Conservation (phyloP, 495 filamentous ascomycete genomes). For the Penicillium cinerascens region DNA sequence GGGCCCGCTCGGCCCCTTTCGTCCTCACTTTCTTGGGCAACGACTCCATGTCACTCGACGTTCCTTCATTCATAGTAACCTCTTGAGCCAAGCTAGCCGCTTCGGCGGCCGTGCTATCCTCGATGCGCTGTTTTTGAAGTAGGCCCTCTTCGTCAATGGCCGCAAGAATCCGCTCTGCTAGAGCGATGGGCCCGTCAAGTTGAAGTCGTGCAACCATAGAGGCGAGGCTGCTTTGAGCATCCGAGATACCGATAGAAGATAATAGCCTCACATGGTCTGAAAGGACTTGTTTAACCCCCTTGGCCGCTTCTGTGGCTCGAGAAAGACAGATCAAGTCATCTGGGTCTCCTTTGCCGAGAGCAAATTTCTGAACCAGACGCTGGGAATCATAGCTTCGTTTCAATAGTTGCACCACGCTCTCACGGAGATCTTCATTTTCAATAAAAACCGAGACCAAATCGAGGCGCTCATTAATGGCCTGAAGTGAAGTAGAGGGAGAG, state of each 20-base stretch:
- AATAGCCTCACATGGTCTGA: conserved; percentile 10
- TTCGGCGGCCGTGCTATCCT: conserved; percentile 65
- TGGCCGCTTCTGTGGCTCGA: conserved; percentile 74
- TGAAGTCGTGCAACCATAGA: conserved; percentile 58
- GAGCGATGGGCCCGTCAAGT: conserved; percentile 61
- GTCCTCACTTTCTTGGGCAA: conserved; percentile 42
- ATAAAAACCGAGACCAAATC: conserved; percentile 78
- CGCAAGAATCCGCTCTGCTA: conserved; percentile 66
- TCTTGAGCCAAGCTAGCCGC: conserved; percentile 66
- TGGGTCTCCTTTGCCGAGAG: conserved; percentile 86
- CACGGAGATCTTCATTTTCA: conserved; percentile 56
- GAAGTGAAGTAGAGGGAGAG: conserved; percentile 79
- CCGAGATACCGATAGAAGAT: conserved; percentile 13
- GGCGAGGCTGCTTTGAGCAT: conserved; percentile 36
- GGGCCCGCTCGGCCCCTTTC: conserved; percentile 29
- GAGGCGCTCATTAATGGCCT: conserved; percentile 73
- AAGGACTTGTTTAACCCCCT: conserved; percentile 58
- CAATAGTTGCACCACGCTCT: conserved; percentile 63
- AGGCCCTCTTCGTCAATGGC: conserved; percentile 95
- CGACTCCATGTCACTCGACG: conserved; percentile 41
- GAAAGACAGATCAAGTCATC: conserved; percentile 85
- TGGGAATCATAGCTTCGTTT: conserved; percentile 80
- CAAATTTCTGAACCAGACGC: conserved; percentile 88
- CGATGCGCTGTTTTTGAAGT: conserved; percentile 68
- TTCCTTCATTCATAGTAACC: conserved; percentile 58